A percentile compares a stretch with the other conserved stretches of the same genome.
These are phyloP conservation scores for Neoscytalidium dimidiatum DNA, from an alignment of 2,329 filamentous ascomycete genomes.

Conservation along the genomic window DNA sequence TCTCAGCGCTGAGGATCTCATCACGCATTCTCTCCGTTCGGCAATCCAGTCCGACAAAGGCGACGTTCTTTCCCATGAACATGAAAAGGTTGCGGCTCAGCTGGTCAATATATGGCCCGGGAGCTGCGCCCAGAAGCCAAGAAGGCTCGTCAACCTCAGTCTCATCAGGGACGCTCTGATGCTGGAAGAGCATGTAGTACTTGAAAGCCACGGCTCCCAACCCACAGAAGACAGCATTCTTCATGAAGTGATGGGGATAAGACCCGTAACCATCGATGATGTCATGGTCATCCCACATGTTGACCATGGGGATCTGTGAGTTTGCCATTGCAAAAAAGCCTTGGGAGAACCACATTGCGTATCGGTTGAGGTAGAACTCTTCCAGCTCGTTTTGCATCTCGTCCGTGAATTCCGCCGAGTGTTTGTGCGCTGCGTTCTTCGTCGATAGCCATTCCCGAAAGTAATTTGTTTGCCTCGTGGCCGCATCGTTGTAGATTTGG, in stretches of 20 bases:
- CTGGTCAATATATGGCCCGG: conserved; percentile 89
- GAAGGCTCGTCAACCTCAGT: conserved; percentile 83
- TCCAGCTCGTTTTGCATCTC: conserved; percentile 90
- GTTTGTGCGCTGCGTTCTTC: conserved; percentile 78
- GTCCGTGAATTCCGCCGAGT: conserved; percentile 72
- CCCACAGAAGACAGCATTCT: conserved; percentile 83
- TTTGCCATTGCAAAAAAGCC: conserved; percentile 91
- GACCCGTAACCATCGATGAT: conserved; percentile 74
- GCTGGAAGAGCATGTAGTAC: conserved; percentile 98
- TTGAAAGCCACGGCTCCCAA: conserved; percentile 93
- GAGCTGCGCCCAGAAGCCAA: conserved; percentile 78
- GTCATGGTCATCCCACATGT: conserved; percentile 92
- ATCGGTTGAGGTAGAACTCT: conserved; percentile 81
- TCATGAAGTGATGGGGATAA: conserved; percentile 90
- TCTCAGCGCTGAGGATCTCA: conserved; percentile 76
- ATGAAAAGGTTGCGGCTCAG: conserved; percentile 84
- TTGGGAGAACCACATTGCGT: conserved; percentile 94
- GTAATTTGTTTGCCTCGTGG: conserved; percentile 70
- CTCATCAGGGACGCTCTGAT: conserved; percentile 83
- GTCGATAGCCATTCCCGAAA: conserved; percentile 86
- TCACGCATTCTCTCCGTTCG: conserved; percentile 86
- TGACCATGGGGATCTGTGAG: conserved; percentile 96
- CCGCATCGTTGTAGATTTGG: conserved; percentile 92
- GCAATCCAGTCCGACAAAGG: conserved; percentile 85
- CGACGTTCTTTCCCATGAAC: conserved; percentile 74